Conservation (phyloP, 2,329 filamentous ascomycete genomes). For the Sclerotiophoma versabilis region DNA sequence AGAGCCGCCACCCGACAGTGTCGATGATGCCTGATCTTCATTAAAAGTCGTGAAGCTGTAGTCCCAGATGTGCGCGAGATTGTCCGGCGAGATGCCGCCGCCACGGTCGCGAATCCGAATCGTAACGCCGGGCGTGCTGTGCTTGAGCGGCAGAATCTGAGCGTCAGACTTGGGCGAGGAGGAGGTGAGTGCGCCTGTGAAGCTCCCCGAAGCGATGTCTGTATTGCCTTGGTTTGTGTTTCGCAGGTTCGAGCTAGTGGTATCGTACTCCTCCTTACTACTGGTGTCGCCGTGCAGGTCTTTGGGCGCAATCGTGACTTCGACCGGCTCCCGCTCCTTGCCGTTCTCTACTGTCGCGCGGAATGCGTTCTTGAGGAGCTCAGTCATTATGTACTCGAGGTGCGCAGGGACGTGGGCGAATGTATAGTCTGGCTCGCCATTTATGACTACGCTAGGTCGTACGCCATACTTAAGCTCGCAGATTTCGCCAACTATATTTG, state of each 20-base stretch:
- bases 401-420: slow-evolving; percentile 97
- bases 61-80: slow-evolving; percentile 89
- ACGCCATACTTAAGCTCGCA: slow-evolving; percentile 96
- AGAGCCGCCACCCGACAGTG: slow-evolving; percentile 50
- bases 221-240: slow-evolving; percentile 43
- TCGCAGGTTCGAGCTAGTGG: background rate
- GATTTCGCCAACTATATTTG: slow-evolving; percentile 91
- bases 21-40: slow-evolving; percentile 63
- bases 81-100: slow-evolving; percentile 85
- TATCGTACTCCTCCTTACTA: slow-evolving; percentile 7
- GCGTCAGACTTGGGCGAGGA: slow-evolving; percentile 32
- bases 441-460: slow-evolving; percentile 78
- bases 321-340: slow-evolving; percentile 80
- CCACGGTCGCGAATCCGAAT: slow-evolving; percentile 96
- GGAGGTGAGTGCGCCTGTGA: slow-evolving; percentile 34
- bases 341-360: slow-evolving; percentile 87
- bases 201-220: slow-evolving; percentile 40
- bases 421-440: slow-evolving; percentile 83
- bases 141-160: slow-evolving; percentile 55
- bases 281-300: slow-evolving; percentile 15
- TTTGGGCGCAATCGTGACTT: slow-evolving; percentile 84
- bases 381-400: slow-evolving; percentile 95
- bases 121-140: slow-evolving; percentile 79
- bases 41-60: slow-evolving; percentile 97
- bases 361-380: slow-evolving; percentile 96